Conservation (phyloP, 495 filamentous ascomycete genomes). For the Annulohypoxylon maeteangense region DNA sequence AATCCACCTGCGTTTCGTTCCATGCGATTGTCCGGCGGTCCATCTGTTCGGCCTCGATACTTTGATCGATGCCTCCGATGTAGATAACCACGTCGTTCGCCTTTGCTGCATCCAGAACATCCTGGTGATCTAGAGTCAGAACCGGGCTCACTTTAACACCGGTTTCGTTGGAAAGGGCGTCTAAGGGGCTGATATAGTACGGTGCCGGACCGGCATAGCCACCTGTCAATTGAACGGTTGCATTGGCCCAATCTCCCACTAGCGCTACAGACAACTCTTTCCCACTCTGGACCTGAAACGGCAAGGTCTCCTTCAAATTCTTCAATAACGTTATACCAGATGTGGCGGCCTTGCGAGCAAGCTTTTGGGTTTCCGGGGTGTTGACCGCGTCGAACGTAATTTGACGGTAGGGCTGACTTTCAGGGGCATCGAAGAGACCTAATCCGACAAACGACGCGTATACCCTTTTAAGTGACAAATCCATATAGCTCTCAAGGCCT, state of each 20-base stretch:
- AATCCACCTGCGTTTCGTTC: neutral
- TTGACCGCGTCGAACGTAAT: neutral
- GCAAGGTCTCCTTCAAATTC: neutral
- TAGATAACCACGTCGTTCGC: constrained; percentile 2
- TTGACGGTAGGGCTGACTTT: neutral
- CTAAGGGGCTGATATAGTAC: neutral
- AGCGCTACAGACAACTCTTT: neutral
- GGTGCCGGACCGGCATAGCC: neutral
- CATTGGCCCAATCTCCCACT: constrained; percentile 1
- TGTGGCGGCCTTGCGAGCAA: neutral
- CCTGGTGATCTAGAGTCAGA: neutral
- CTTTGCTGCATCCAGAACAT: neutral
- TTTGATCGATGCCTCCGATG: neutral
- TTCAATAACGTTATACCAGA: neutral
- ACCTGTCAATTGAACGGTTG: neutral
- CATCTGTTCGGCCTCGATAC: neutral
- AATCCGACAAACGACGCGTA: neutral
- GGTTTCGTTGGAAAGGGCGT: neutral
- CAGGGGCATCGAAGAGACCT: neutral
- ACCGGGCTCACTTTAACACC: neutral
- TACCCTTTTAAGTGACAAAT: neutral
- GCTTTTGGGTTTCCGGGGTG: neutral
- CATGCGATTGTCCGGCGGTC: neutral
- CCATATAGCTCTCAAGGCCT: neutral
- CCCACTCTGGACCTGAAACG: neutral